Percentiles rank a stretch among this genome's conserved stretches.
phyloP scores from a whole-genome alignment of 2,329 filamentous ascomycete genomes.

The Tolypocladium amazonense region DNA sequence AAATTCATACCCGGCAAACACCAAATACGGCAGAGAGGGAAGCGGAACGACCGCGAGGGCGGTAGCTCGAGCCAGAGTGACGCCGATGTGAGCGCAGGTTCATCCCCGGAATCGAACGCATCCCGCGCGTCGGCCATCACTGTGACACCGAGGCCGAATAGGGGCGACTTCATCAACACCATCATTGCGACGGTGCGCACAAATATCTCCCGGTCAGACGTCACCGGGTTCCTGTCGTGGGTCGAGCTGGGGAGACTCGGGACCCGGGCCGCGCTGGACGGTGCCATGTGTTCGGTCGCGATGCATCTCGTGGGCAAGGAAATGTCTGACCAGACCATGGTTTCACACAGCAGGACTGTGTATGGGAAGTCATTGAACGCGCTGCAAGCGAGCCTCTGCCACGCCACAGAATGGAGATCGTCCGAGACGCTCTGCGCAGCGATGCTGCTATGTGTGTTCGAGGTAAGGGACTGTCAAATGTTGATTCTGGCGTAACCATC shows the following conservation, averaged over 20 bases:
- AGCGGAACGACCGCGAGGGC: constrained; percentile 3
- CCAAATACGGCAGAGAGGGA: constrained; percentile 19
- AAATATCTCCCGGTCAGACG: constrained; percentile 8
- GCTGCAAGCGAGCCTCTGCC: constrained; percentile 24
- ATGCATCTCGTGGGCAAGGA: constrained; percentile 27
- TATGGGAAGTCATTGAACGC: constrained; percentile 25
- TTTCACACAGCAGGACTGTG: constrained; percentile 24
- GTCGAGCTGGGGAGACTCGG: constrained; percentile 19
- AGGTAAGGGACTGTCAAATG: constrained; percentile 12
- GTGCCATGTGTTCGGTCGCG: constrained; percentile 24
- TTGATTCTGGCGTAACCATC: background rate
- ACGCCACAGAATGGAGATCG: constrained; percentile 25
- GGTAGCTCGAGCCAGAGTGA: constrained; percentile 4
- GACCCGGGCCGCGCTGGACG: constrained; percentile 23
- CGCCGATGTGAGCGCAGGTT: background rate
- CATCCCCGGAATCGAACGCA: background rate
- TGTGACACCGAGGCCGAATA: constrained; percentile 9
- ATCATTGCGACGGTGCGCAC: constrained; percentile 15
- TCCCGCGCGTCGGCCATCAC: background rate
- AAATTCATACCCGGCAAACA: constrained; percentile 31
- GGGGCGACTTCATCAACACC: constrained; percentile 19
- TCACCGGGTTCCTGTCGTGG: constrained; percentile 14
- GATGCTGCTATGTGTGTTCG: constrained; percentile 28
- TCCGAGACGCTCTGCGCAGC: constrained; percentile 30
- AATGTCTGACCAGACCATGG: constrained; percentile 13